phyloP scores from a whole-genome alignment of 345 rosid genomes.

The Brassica nigra region DNA sequence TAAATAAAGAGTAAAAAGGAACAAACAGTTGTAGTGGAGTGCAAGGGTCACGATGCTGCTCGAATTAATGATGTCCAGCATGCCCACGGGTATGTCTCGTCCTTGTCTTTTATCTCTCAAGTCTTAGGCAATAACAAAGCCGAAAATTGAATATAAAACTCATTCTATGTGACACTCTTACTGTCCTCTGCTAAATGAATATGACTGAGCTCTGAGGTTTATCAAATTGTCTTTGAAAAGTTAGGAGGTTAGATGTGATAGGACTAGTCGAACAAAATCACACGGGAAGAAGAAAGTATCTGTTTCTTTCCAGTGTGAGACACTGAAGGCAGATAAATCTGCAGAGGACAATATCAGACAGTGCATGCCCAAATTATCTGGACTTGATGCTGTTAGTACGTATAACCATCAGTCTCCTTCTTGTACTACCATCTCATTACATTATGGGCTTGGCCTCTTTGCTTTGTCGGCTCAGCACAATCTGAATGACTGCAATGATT shows the following conservation, averaged over 20 bases:
- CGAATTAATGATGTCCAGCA: slow-evolving; percentile 67
- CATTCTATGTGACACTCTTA: neutral
- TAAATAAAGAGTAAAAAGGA: slow-evolving; percentile 60
- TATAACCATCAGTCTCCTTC: slow-evolving; percentile 10
- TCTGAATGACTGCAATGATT: slow-evolving; percentile 8
- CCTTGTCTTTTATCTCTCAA: neutral
- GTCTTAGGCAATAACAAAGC: neutral
- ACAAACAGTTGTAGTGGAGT: slow-evolving; percentile 68
- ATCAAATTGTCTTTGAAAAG: slow-evolving; percentile 39
- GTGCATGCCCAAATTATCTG: slow-evolving; percentile 86
- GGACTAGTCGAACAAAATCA: slow-evolving; percentile 64
- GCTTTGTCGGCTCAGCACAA: neutral
- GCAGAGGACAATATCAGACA: slow-evolving; percentile 84
- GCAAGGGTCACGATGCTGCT: slow-evolving; percentile 94
- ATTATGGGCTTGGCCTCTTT: neutral
- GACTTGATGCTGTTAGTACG: slow-evolving; percentile 83
- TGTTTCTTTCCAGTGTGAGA: slow-evolving; percentile 82
- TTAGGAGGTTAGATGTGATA: slow-evolving; percentile 79
- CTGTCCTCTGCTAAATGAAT: neutral
- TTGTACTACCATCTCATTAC: neutral
- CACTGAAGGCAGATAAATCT: slow-evolving; percentile 83
- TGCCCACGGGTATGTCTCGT: slow-evolving; percentile 79
- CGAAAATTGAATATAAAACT: neutral
- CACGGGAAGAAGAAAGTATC: slow-evolving; percentile 63
- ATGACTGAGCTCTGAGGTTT: slow-evolving; percentile 1